These are phyloP conservation scores for Exophiala bonariae DNA, from an alignment of 2,329 filamentous ascomycete species.

Conservation along the genomic window DNA sequence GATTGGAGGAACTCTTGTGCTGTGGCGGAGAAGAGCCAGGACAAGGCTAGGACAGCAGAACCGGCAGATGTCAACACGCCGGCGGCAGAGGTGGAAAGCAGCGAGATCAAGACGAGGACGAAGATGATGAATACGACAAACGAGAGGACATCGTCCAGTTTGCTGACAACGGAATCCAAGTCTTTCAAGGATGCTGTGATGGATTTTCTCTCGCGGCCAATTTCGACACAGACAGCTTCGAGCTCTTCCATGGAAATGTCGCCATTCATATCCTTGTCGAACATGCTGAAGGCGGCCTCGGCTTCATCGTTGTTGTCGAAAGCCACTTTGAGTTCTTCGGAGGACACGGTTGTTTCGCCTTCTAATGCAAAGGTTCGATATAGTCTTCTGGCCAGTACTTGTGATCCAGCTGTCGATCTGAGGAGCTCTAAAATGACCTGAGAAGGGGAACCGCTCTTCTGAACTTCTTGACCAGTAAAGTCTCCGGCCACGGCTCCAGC, in stretches of 20 bases:
- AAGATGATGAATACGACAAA: conserved; percentile 81
- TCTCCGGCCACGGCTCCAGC: conserved; percentile 86
- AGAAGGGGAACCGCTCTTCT: conserved; percentile 72
- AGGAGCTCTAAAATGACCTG: conserved; percentile 82
- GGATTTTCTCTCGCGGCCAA: conserved; percentile 89
- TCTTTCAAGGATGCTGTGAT: conserved; percentile 95
- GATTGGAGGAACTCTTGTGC: conserved; percentile 94
- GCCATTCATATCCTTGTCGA: conserved; percentile 94
- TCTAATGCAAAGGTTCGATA: conserved; percentile 82
- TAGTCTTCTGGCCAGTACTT: conserved; percentile 81
- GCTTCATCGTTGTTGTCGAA: conserved; percentile 84
- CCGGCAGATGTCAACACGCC: conserved; percentile 87
- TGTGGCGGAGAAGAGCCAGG: conserved; percentile 89
- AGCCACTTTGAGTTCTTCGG: conserved; percentile 74
- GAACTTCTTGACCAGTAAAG: conserved; percentile 74
- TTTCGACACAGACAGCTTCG: conserved; percentile 89
- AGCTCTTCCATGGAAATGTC: conserved; percentile 96
- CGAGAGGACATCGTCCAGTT: conserved; percentile 84
- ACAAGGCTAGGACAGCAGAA: conserved; percentile 81
- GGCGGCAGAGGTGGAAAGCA: conserved; percentile 87
- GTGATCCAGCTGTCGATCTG: conserved; percentile 69
- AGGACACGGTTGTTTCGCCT: conserved; percentile 71
- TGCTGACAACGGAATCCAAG: conserved; percentile 86
- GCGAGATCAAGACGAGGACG: conserved; percentile 81
- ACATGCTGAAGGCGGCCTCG: conserved; percentile 84